Conservation (phyloP, 2,329 filamentous ascomycete species). For the Cladosporium sp. region DNA sequence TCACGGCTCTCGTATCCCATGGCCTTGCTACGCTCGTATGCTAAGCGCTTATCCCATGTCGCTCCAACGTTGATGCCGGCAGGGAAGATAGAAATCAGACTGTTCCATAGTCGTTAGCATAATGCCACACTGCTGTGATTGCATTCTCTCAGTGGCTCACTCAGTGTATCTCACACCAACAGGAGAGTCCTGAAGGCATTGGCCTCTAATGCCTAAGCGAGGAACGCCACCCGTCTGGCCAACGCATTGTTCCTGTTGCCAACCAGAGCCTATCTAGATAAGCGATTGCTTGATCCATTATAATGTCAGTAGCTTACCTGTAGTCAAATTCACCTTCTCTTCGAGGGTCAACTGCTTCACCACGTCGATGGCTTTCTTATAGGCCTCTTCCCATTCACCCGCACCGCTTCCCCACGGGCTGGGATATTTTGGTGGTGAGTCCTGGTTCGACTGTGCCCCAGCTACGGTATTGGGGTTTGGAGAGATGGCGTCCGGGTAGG, state of each 20-base stretch:
- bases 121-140: conserved; percentile 71
- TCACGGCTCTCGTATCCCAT: conserved; percentile 69
- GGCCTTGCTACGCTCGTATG: conserved; percentile 61
- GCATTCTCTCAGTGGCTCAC: no score
- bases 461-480: conserved; percentile 23
- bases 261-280: conserved; percentile 49
- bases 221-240: conserved; percentile 70
- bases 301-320: conserved; percentile 31
- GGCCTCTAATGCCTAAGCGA: conserved; percentile 62
- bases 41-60: conserved; percentile 57
- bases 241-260: conserved; percentile 65
- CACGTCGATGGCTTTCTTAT: conserved; percentile 27
- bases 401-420: conserved; percentile 27
- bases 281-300: conserved; percentile 18
- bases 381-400: conserved; percentile 44
- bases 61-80: conserved; percentile 33
- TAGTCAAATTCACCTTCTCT: conserved; percentile 34
- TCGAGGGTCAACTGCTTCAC: conserved; percentile 30
- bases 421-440: conserved; percentile 25
- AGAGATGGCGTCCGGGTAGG: conserved; percentile 24
- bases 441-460: conserved; percentile 23
- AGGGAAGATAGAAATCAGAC: conserved; percentile 30
- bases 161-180: conserved; percentile 74
- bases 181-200: conserved; percentile 87
- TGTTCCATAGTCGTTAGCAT: conserved; percentile 66